Evolutionary conservation across 78 protist species (phyloP).

Genomic region (Speleostelium caveatum): DNA sequence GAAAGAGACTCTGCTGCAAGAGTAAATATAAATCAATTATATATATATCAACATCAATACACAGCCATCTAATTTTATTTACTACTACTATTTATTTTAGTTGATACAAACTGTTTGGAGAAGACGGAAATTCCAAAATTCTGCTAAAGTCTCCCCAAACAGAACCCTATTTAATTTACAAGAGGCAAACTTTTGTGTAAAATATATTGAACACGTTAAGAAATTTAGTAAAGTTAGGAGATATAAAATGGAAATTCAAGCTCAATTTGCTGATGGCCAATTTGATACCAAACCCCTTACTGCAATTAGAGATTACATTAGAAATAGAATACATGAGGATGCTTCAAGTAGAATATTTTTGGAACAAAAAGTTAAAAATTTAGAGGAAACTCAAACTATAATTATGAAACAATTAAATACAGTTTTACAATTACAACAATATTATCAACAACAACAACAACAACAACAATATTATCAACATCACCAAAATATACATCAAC

Average conservation of each 20-base stretch:
- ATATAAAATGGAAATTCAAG: slow-evolving; percentile 17
- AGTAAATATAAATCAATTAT: too few species aligned
- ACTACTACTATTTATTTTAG: too few species aligned
- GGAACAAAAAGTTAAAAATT: background rate
- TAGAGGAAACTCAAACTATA: slow-evolving; percentile 19
- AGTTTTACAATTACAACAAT: slow-evolving; percentile 33
- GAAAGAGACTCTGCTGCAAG: slow-evolving; percentile 65
- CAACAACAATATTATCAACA: slow-evolving; percentile 11
- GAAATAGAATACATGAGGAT: background rate
- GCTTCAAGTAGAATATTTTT: background rate
- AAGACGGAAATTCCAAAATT: slow-evolving; percentile 49
- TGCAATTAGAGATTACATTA: background rate
- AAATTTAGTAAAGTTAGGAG: slow-evolving; percentile 37
- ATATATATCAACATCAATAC: too few species aligned
- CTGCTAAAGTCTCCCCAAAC: slow-evolving; percentile 14
- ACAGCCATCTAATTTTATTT: too few species aligned
- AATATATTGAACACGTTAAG: slow-evolving; percentile 55
- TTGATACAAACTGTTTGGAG: slow-evolving; percentile 66
- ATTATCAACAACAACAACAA: slow-evolving; percentile 21
- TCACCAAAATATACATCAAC: background rate
- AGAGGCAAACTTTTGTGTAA: slow-evolving; percentile 51
- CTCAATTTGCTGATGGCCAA: background rate
- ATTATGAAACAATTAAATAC: slow-evolving; percentile 9
- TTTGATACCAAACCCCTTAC: background rate
- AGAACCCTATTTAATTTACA: slow-evolving; percentile 14